Base-by-base conservation (phyloP, 2,329 filamentous ascomycete species). In the Didymosphaeria variabile region DNA sequence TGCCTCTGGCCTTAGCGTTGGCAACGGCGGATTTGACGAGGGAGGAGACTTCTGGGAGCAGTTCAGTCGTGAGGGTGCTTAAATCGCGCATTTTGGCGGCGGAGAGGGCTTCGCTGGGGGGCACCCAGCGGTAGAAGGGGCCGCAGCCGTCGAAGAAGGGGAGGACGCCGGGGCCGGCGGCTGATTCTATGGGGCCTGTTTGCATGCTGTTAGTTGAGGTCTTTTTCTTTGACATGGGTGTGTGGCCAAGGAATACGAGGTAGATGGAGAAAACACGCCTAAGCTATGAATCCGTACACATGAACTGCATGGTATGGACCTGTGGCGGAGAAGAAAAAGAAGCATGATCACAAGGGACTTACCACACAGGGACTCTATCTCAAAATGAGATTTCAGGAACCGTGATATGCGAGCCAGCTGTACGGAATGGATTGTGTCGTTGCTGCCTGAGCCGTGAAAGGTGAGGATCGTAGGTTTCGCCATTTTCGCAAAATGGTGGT, bases 71-170 rank as follows among this genome's bases (percentile, higher is more conserved):
- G 65, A 2, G 15, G 2, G 55, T 40, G 1, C 70, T 19, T 1
- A 19, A 70, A 6, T 6, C 6, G 5, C 61, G 65, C 65, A 73
- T 73, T 7, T 55, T 46, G 5, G 67, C 58, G 49, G 65, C 19
- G 13, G 60, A 64, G 46, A 70, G 55, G 32, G 66, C 65, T 46
- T 71, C 67, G 2, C 46, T 50, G 6, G 67, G 62, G 1, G 68
- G 71, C 0, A 75, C 47, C 76, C 76, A 78, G 61, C 72, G 73
- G 13, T 69, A 63, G 65, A 68, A 78, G 6, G 76, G 76, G 9
- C 74, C 76, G 68, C 72, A 76, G 66, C 72, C 76, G 54, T 77
- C 75, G 65, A 78, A 78, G 65, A 77, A 76, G 40, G 76, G 76
- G 45, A 78, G 73, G 54, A 78, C 59, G 1, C 76, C 76, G 4